Evolutionary conservation across 768 basidiomycete genomes (phyloP).

Genomic region (Agaricus sinodeliciosus): DNA sequence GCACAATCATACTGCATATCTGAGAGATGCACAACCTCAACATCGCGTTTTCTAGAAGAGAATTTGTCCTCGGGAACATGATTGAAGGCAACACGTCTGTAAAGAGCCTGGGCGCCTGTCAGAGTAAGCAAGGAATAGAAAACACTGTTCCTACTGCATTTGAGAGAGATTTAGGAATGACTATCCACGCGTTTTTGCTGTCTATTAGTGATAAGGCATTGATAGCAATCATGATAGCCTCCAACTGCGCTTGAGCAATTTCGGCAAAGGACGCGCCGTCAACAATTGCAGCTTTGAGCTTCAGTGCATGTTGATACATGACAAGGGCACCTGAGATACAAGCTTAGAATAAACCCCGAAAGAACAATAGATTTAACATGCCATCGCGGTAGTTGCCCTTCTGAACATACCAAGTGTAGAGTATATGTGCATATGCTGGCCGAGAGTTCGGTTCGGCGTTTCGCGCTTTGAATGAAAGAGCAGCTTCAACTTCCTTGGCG

Average conservation of each 20-base stretch:
- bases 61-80: slow-evolving; percentile 76
- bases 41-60: slow-evolving; percentile 51
- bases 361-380: slow-evolving; percentile 32
- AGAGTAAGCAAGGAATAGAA: background rate
- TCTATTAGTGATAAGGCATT: slow-evolving; percentile 85
- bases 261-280: slow-evolving; percentile 33
- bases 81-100: slow-evolving; percentile 65
- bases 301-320: slow-evolving; percentile 90
- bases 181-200: slow-evolving; percentile 76
- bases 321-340: slow-evolving; percentile 65
- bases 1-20: slow-evolving; percentile 79
- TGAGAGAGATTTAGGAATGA: slow-evolving; percentile 51
- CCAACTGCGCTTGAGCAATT: slow-evolving; percentile 60
- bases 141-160: slow-evolving; percentile 25
- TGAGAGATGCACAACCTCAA: slow-evolving; percentile 71
- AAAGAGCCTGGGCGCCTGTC: slow-evolving; percentile 44
- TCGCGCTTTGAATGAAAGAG: slow-evolving; percentile 86
- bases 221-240: slow-evolving; percentile 82
- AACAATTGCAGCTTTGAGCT: slow-evolving; percentile 54
- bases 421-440: slow-evolving; percentile 83
- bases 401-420: slow-evolving; percentile 91
- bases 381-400: slow-evolving; percentile 90
- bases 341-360: slow-evolving; percentile 2
- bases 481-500: slow-evolving; percentile 80
- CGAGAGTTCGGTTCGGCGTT: slow-evolving; percentile 84